phyloP scores from a whole-genome alignment of 805 yeast genomes.

The Schwanniomyces pseudopolymorphus region DNA sequence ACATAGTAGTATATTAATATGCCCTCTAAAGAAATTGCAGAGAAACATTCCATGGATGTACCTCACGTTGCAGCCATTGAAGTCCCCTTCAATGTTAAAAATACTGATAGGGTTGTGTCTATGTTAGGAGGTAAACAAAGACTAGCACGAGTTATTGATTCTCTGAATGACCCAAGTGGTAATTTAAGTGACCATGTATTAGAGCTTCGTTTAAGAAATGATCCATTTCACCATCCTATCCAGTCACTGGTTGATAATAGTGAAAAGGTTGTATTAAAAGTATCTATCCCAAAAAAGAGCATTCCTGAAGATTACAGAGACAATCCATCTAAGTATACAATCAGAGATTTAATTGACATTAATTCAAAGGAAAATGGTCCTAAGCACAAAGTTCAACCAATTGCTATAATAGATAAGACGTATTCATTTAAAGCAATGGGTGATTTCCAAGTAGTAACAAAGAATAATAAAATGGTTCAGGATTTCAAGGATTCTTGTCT shows the following conservation, averaged over 20 bases:
- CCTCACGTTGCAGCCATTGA: slow-evolving; percentile 78
- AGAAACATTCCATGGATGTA: slow-evolving; percentile 62
- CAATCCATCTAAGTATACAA: slow-evolving; percentile 33
- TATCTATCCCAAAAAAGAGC: slow-evolving; percentile 58
- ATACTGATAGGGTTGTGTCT: slow-evolving; percentile 59
- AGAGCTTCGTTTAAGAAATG: slow-evolving; percentile 41
- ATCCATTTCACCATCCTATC: slow-evolving; percentile 60
- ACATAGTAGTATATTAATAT: neutral
- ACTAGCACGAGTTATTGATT: slow-evolving; percentile 42
- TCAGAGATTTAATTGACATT: slow-evolving; percentile 38
- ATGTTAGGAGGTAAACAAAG: slow-evolving; percentile 65
- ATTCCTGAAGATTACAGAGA: slow-evolving; percentile 36
- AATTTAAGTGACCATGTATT: slow-evolving; percentile 31
- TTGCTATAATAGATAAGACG: slow-evolving; percentile 65
- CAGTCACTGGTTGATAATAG: slow-evolving; percentile 50
- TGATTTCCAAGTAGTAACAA: slow-evolving; percentile 77
- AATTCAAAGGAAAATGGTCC: slow-evolving; percentile 28
- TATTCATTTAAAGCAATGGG: slow-evolving; percentile 82
- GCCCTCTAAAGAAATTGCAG: slow-evolving; percentile 32
- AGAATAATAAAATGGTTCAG: slow-evolving; percentile 42
- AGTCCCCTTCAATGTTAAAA: slow-evolving; percentile 68
- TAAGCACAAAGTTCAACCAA: slow-evolving; percentile 52
- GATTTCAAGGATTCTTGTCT: slow-evolving; percentile 26
- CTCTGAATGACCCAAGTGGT: slow-evolving; percentile 20
- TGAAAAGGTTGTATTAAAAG: slow-evolving; percentile 59